These are phyloP conservation scores for Colletotrichum destructivum DNA, from an alignment of 2,329 filamentous ascomycete genomes.

Conservation along the genomic window DNA sequence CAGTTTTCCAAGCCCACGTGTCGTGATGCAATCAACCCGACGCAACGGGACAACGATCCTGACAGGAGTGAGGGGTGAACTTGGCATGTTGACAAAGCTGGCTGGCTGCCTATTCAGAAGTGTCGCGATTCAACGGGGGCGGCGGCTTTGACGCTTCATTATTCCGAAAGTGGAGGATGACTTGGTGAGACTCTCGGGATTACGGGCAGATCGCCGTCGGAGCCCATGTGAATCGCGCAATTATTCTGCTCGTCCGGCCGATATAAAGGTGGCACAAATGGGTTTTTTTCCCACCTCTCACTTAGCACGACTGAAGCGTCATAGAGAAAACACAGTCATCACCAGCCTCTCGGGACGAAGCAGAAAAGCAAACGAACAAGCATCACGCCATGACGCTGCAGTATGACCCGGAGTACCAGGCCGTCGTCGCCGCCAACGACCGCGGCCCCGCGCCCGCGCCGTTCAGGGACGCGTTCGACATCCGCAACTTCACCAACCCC, in stretches of 20 bases:
- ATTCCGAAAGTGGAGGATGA: not conserved
- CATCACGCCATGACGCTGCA: slow-evolving; percentile 13
- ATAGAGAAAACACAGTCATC: not conserved
- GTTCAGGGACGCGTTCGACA: slow-evolving; percentile 24
- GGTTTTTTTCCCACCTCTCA: not conserved
- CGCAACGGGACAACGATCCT: not conserved
- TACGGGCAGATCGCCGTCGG: slow-evolving; percentile 27
- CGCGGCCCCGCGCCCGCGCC: not conserved
- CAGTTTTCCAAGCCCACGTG: not conserved
- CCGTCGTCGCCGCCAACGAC: slow-evolving; percentile 16
- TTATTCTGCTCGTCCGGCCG: not conserved
- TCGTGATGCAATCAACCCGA: not conserved
- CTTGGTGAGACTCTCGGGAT: slow-evolving; percentile 15
- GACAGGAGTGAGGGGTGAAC: not conserved
- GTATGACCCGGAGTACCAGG: slow-evolving; percentile 36
- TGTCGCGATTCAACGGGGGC: not conserved
- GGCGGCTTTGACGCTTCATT: not conserved
- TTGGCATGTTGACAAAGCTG: not conserved
- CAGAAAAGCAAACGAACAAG: too few species aligned
- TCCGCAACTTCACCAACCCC: slow-evolving; percentile 24
- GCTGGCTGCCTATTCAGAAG: too few species aligned
- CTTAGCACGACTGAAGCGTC: too few species aligned
- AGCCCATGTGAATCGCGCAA: slow-evolving; percentile 1
- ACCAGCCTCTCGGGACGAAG: not conserved
- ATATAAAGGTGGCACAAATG: slow-evolving; percentile 12